These are phyloP conservation scores for Ceratobasidium sp. DNA, from an alignment of 1,284 basidiomycete genomes.

Conservation along the genomic window DNA sequence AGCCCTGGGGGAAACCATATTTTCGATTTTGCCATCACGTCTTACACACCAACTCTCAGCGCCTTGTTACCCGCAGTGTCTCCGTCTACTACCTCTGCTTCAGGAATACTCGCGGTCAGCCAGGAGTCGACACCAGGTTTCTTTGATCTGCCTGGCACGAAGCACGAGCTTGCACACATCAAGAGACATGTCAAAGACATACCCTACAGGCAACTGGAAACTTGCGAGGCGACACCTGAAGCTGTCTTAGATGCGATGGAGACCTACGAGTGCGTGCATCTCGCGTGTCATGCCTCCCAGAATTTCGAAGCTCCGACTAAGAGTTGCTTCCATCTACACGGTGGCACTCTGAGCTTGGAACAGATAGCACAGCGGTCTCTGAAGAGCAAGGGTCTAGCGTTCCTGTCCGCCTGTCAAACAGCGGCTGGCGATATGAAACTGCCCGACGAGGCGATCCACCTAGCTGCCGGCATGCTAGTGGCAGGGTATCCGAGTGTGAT, in stretches of 20 bases:
- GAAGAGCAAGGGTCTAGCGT: slow-evolving; percentile 5
- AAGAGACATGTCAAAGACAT: neutral
- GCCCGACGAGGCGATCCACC: slow-evolving; percentile 45
- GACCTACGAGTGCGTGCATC: neutral
- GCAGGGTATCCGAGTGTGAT: slow-evolving; percentile 30
- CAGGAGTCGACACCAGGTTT: neutral
- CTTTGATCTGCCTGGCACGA: neutral
- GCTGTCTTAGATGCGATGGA: neutral
- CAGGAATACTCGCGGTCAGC: slow-evolving; percentile 4
- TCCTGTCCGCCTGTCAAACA: slow-evolving; percentile 7
- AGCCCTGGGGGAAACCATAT: neutral
- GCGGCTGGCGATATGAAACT: slow-evolving; percentile 37
- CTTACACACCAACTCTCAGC: neutral
- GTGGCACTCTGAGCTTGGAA: neutral
- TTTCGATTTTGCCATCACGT: neutral
- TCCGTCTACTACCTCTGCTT: neutral
- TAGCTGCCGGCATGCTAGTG: slow-evolving; percentile 43
- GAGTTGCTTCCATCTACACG: neutral
- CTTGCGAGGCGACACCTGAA: neutral
- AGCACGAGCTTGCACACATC: neutral
- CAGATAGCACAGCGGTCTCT: neutral
- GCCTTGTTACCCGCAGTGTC: neutral
- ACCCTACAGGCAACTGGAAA: neutral
- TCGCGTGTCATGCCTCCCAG: slow-evolving; percentile 1
- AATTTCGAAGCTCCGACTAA: neutral